A percentile compares a stretch with the other conserved stretches of the same genome.
Conservation (phyloP, 2,329 filamentous ascomycete genomes). For the Trichothecium roseum region DNA sequence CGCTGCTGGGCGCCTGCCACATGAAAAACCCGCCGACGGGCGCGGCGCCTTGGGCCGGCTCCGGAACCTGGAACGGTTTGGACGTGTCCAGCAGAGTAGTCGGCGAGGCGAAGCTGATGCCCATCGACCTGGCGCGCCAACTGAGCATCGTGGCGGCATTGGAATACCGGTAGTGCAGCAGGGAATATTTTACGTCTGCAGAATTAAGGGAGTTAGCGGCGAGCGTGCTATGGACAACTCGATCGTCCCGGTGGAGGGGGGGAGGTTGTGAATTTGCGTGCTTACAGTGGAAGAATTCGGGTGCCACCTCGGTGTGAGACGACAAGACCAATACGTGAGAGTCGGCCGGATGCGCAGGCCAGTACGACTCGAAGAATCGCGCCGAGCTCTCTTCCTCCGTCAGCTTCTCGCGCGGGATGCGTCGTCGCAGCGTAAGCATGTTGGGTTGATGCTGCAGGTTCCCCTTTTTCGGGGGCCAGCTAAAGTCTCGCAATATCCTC, state of each 20-base stretch:
- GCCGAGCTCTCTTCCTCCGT: conserved; percentile 62
- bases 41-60: conserved; percentile 11
- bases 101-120: conserved; percentile 72
- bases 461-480: conserved; percentile 49
- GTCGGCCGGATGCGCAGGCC: conserved; percentile 52
- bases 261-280: too few relatives aligned
- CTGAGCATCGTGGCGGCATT: conserved; percentile 27
- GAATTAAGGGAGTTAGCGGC: conserved; percentile 9
- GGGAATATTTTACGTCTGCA: conserved; percentile 60
- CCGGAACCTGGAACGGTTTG: conserved; percentile 39
- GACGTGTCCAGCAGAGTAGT: conserved; percentile 51
- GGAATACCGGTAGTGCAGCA: conserved; percentile 72
- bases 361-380: conserved; percentile 79
- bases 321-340: conserved; percentile 80
- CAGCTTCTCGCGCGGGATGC: conserved; percentile 50
- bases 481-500: conserved; percentile 51
- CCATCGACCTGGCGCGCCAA: conserved; percentile 52
- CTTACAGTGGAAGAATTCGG: conserved; percentile 71
- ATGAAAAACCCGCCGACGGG: conserved; percentile 49
- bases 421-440: conserved; percentile 61
- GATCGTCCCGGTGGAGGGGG: not conserved
- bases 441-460: conserved; percentile 30
- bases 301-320: conserved; percentile 68
- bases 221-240: too few relatives aligned
- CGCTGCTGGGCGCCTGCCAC: conserved; percentile 76